Percentiles rank a stretch among this genome's conserved stretches.
phyloP scores from a whole-genome alignment of 371 early-diverging fungal species.

The Caulochytrium protostelioides region DNA sequence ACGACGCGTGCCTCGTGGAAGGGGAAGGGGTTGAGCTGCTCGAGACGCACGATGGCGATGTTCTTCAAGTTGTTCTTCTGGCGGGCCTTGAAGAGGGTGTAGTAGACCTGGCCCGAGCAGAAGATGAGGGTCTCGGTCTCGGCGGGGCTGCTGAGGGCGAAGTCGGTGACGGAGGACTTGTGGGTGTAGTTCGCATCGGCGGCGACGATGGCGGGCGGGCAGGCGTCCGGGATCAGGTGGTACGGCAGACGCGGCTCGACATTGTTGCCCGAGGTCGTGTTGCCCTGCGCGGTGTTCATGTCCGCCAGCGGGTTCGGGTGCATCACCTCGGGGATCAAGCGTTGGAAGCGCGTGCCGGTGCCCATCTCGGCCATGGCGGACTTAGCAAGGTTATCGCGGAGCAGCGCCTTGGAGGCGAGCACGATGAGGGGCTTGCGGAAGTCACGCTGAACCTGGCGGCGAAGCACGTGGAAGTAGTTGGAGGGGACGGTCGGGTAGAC shows the following conservation, averaged over 20 bases:
- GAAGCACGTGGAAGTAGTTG: slow-evolving; percentile 86
- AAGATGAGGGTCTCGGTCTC: slow-evolving; percentile 69
- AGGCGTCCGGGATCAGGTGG: slow-evolving; percentile 9
- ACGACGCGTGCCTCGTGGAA: slow-evolving; percentile 66
- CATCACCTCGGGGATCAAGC: slow-evolving; percentile 66
- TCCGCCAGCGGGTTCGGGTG: slow-evolving; percentile 44
- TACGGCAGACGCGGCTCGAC: slow-evolving; percentile 32
- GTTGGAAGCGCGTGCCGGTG: slow-evolving; percentile 59
- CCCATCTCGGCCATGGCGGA: slow-evolving; percentile 62
- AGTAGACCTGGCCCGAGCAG: slow-evolving; percentile 92
- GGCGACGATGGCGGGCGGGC: slow-evolving; percentile 1
- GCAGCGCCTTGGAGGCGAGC: slow-evolving; percentile 73
- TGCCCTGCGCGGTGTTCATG: slow-evolving; percentile 7
- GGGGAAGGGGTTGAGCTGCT: slow-evolving; percentile 90
- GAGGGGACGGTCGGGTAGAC: slow-evolving; percentile 84
- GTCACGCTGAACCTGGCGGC: slow-evolving; percentile 86
- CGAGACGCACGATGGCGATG: slow-evolving; percentile 79
- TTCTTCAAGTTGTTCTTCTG: slow-evolving; percentile 57
- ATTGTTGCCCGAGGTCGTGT: slow-evolving; percentile 13
- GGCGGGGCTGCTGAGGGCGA: slow-evolving; percentile 17
- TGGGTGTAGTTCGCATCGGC: slow-evolving; percentile 9
- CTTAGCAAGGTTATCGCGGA: slow-evolving; percentile 79
- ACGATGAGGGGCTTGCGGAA: slow-evolving; percentile 89
- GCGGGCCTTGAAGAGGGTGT: slow-evolving; percentile 63
- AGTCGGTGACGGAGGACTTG: slow-evolving; percentile 1